Evolutionary conservation across 2,329 filamentous ascomycete species (phyloP).

Genomic region (Colletotrichum aenigma): DNA sequence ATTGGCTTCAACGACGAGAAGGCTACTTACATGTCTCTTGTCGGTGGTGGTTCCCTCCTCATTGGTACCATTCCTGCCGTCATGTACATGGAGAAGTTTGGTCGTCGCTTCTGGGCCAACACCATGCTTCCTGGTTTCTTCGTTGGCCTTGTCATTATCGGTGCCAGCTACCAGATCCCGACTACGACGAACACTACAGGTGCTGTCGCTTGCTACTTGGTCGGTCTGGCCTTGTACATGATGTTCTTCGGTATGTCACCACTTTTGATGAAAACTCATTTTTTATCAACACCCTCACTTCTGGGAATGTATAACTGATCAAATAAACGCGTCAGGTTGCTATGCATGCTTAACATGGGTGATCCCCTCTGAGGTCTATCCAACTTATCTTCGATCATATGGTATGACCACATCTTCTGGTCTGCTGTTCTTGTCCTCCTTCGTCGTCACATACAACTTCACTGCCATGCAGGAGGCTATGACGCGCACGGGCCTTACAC

Average conservation of each 20-base stretch:
- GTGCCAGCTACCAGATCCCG: conserved; percentile 64
- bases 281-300: not conserved
- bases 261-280: not conserved
- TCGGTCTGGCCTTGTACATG: conserved; percentile 72
- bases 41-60: conserved; percentile 71
- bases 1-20: conserved; percentile 69
- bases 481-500: conserved; percentile 65
- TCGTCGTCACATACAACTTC: conserved; percentile 80
- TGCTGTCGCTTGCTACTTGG: conserved; percentile 66
- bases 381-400: conserved; percentile 73
- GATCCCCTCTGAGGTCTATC: conserved; percentile 72
- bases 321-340: conserved; percentile 37
- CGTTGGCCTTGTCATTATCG: conserved; percentile 70
- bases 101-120: conserved; percentile 77
- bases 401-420: conserved; percentile 75
- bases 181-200: conserved; percentile 46
- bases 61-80: conserved; percentile 72
- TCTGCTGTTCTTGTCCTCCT: conserved; percentile 72
- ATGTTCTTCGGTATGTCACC: conserved; percentile 58
- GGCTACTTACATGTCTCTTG: conserved; percentile 76
- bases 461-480: conserved; percentile 72
- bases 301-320: not conserved
- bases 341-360: conserved; percentile 71
- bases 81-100: conserved; percentile 74
- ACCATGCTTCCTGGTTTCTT: conserved; percentile 76